Percentiles rank a stretch among this genome's conserved stretches.
These are phyloP conservation scores for Nannochloropsis gaditana DNA, from an alignment of 108 stramenopile species.

Conservation along the genomic window DNA sequence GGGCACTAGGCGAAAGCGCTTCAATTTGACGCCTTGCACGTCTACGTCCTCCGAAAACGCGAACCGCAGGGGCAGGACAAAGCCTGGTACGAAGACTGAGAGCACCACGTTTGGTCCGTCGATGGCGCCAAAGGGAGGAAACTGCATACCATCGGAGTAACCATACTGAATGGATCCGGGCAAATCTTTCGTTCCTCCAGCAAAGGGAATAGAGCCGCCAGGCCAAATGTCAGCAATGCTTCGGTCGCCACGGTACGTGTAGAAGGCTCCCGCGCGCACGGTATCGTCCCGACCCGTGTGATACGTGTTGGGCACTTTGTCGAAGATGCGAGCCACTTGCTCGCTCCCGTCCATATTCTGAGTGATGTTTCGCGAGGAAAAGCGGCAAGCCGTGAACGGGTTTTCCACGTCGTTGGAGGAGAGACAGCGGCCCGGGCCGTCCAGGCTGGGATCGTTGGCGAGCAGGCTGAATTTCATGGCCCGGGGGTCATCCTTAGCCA, in stretches of 20 bases:
- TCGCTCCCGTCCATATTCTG: not conserved
- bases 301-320: constrained; percentile 10
- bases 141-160: constrained; percentile 8
- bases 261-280: not conserved
- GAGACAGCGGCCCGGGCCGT: not conserved
- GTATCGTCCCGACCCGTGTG: not conserved
- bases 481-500: not conserved
- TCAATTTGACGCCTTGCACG: not conserved
- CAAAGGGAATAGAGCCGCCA: constrained; percentile 7
- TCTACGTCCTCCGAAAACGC: not conserved
- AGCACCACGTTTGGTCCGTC: not conserved
- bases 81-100: constrained; percentile 16
- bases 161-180: not conserved
- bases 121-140: constrained; percentile 16
- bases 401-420: constrained; percentile 9
- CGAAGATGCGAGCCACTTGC: not conserved
- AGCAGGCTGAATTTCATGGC: not conserved
- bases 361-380: not conserved
- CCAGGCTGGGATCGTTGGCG: not conserved
- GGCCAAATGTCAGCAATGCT: constrained; percentile 4
- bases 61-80: not conserved
- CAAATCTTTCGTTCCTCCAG: not conserved
- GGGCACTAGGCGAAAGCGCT: not conserved
- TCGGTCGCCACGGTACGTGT: not conserved
- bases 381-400: not conserved